Evolutionary conservation across 345 rosid species (phyloP).

Genomic region (Melaleuca alternifolia): DNA sequence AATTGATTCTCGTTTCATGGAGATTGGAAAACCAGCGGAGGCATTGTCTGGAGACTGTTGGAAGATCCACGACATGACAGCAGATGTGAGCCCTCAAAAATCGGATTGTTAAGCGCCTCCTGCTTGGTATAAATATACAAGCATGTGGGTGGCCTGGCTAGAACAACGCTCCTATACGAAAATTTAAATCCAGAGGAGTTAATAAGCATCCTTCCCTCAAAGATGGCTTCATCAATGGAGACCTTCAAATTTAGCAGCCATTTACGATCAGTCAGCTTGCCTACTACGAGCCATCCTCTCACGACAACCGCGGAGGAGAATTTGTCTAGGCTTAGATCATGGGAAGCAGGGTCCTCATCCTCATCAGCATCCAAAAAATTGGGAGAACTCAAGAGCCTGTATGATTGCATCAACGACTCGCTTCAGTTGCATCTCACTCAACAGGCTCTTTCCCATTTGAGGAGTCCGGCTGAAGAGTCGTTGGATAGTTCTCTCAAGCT

Average conservation of each 20-base stretch:
- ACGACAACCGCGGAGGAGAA: constrained; percentile 1
- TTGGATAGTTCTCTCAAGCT: constrained; percentile 11
- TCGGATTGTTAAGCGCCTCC: background rate
- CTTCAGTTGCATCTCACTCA: constrained; percentile 7
- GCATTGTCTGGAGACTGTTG: background rate
- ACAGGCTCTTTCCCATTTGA: background rate
- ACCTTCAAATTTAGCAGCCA: background rate
- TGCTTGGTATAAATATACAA: background rate
- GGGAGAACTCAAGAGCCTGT: constrained; percentile 1
- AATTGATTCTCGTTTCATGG: too few relatives aligned
- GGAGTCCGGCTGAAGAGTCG: background rate
- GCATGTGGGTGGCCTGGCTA: background rate
- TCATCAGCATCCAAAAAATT: constrained; percentile 1
- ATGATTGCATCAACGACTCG: background rate
- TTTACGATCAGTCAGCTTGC: constrained; percentile 14
- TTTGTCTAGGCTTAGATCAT: constrained; percentile 1
- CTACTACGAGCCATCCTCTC: constrained; percentile 15
- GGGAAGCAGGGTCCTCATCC: background rate
- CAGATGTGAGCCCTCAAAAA: background rate
- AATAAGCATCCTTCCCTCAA: background rate
- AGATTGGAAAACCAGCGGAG: background rate
- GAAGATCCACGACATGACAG: background rate
- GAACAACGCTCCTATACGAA: background rate
- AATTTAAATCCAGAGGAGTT: background rate
- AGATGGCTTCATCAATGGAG: background rate